Percentiles rank a stretch among this genome's conserved stretches.
These are phyloP conservation scores for Cryptosporidium ryanae DNA, from an alignment of 169 alveolate species.

Conservation along the genomic window DNA sequence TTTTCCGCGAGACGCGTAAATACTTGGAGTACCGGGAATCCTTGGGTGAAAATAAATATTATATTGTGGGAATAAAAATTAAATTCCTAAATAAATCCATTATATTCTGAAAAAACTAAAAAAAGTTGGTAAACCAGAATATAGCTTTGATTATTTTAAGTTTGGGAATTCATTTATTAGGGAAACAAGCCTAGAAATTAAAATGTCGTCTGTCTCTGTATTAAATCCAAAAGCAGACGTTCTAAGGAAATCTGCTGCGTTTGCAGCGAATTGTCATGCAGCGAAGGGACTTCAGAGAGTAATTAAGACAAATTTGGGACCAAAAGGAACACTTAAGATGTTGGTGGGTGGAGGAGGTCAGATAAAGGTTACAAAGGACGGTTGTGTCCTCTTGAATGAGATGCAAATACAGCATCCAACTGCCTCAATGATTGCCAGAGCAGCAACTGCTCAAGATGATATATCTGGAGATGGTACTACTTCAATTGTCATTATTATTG, in stretches of 20 bases:
- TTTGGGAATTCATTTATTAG: not conserved
- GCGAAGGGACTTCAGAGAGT: slow-evolving; percentile 97
- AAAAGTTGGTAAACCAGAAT: not conserved
- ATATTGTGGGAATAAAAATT: slow-evolving; percentile 41
- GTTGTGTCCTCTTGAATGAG: slow-evolving; percentile 95
- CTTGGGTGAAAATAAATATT: not conserved
- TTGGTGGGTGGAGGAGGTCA: slow-evolving; percentile 96
- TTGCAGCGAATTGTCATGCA: slow-evolving; percentile 96
- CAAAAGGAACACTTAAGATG: slow-evolving; percentile 99
- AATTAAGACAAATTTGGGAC: slow-evolving; percentile 96
- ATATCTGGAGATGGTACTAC: slow-evolving; percentile 99
- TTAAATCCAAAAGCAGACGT: slow-evolving; percentile 96
- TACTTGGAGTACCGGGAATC: slow-evolving; percentile 49
- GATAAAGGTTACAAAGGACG: slow-evolving; percentile 97
- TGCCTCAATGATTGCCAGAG: slow-evolving; percentile 98
- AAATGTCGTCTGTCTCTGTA: slow-evolving; percentile 76
- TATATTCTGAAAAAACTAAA: not conserved
- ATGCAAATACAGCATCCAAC: slow-evolving; percentile 99
- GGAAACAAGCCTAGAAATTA: not conserved
- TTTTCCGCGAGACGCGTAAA: slow-evolving; percentile 66
- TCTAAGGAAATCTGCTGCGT: slow-evolving; percentile 94
- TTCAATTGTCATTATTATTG: slow-evolving; percentile 94
- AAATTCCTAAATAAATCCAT: not conserved
- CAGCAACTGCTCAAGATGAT: slow-evolving; percentile 98
- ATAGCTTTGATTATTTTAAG: not conserved